phyloP scores from a whole-genome alignment of 208 protist species.

The Herpetomonas muscarum region DNA sequence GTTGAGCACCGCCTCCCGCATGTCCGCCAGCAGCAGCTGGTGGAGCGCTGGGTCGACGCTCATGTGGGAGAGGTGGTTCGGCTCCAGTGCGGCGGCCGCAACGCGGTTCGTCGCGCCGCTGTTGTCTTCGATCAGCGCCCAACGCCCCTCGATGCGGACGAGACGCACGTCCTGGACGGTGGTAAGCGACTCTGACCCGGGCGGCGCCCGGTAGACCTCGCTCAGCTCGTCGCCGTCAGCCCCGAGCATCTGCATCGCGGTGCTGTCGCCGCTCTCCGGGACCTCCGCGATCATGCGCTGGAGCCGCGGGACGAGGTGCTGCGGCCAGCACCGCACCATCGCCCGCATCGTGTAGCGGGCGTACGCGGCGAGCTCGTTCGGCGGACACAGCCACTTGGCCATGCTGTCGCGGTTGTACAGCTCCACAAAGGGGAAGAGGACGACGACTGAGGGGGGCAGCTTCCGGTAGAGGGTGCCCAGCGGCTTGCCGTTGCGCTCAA shows the following conservation, averaged over 20 bases:
- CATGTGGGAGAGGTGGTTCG: slow-evolving; percentile 9
- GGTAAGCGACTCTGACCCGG: slow-evolving; percentile 25
- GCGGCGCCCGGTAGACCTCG: slow-evolving; percentile 48
- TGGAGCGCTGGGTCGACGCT: not conserved
- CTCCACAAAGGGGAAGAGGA: slow-evolving; percentile 81
- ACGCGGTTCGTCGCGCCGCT: slow-evolving; percentile 32
- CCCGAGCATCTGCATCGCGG: slow-evolving; percentile 58
- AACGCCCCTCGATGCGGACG: slow-evolving; percentile 39
- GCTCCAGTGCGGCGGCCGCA: slow-evolving; percentile 46
- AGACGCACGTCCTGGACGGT: slow-evolving; percentile 32
- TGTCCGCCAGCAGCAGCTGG: slow-evolving; percentile 8
- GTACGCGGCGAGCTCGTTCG: slow-evolving; percentile 46
- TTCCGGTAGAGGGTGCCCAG: slow-evolving; percentile 63
- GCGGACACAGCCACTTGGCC: slow-evolving; percentile 72
- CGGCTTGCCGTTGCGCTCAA: slow-evolving; percentile 72
- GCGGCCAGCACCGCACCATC: slow-evolving; percentile 53
- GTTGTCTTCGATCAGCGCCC: slow-evolving; percentile 43
- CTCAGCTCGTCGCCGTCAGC: slow-evolving; percentile 72
- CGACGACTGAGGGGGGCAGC: slow-evolving; percentile 40
- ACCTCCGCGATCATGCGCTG: slow-evolving; percentile 16
- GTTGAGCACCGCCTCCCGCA: slow-evolving; percentile 4
- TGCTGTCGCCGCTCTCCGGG: slow-evolving; percentile 8
- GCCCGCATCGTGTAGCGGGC: slow-evolving; percentile 67
- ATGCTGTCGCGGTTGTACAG: slow-evolving; percentile 70
- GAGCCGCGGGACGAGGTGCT: slow-evolving; percentile 34